Percentiles rank a stretch among this genome's conserved stretches.
Evolutionary conservation across 2,329 filamentous ascomycete species (phyloP).

Genomic region (Neodidymelliopsis sp.): DNA sequence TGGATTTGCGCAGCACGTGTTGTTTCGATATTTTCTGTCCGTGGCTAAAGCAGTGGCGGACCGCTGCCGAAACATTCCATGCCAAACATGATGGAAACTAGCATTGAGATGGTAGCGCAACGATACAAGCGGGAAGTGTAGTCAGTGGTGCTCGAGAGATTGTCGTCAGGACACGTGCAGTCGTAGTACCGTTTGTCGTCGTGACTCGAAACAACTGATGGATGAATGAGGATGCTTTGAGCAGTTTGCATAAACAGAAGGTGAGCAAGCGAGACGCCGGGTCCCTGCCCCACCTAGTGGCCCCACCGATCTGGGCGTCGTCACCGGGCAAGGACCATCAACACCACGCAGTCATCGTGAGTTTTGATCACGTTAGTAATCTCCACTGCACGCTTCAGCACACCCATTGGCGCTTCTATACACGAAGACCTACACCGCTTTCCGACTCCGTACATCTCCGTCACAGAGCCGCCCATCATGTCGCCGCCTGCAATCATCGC

Average conservation of each 20-base stretch:
- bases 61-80: slow-evolving; percentile 6
- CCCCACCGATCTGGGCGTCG: slow-evolving; percentile 18
- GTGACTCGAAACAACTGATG: slow-evolving; percentile 22
- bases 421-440: slow-evolving; percentile 19
- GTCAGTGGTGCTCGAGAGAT: background rate
- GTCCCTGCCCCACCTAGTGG: slow-evolving; percentile 8
- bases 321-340: slow-evolving; percentile 28
- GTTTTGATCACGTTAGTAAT: slow-evolving; percentile 33
- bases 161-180: slow-evolving; percentile 7
- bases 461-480: slow-evolving; percentile 63
- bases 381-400: slow-evolving; percentile 24
- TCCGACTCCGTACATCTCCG: background rate
- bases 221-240: slow-evolving; percentile 20
- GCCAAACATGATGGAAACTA: slow-evolving; percentile 10
- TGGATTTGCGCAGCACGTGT: slow-evolving; percentile 10
- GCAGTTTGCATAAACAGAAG: slow-evolving; percentile 26
- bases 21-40: slow-evolving; percentile 4
- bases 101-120: background rate
- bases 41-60: slow-evolving; percentile 15
- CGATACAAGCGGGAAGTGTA: background rate
- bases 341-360: slow-evolving; percentile 45
- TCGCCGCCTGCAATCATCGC: slow-evolving; percentile 92
- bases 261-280: slow-evolving; percentile 16
- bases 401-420: slow-evolving; percentile 27
- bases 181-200: background rate